Evolutionary conservation across 2,329 filamentous ascomycete species (phyloP).

Genomic region (Dothideomycetes sp.): DNA sequence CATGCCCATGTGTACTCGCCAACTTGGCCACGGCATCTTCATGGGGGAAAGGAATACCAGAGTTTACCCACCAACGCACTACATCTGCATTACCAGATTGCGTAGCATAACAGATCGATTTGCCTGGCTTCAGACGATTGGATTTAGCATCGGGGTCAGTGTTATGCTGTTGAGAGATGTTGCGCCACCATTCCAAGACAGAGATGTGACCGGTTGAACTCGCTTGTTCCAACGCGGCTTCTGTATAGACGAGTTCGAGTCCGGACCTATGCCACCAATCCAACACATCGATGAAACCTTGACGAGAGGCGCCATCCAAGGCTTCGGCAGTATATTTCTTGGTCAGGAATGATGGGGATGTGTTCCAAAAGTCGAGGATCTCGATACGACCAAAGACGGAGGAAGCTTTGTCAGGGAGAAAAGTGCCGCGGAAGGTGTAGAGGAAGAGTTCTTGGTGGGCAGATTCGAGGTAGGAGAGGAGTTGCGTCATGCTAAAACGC

Average conservation of each 20-base stretch:
- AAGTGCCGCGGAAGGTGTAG: slow-evolving; percentile 71
- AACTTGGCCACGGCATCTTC: slow-evolving; percentile 76
- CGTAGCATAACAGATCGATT: slow-evolving; percentile 72
- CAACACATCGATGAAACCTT: slow-evolving; percentile 74
- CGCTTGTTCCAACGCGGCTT: slow-evolving; percentile 78
- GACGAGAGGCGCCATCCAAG: slow-evolving; percentile 76
- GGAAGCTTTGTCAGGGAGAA: slow-evolving; percentile 80
- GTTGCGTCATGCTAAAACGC: slow-evolving; percentile 74
- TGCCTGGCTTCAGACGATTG: slow-evolving; percentile 66
- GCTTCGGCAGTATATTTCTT: slow-evolving; percentile 82
- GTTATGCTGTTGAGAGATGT: slow-evolving; percentile 27
- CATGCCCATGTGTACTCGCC: slow-evolving; percentile 75
- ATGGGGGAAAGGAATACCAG: slow-evolving; percentile 68
- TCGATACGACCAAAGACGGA: slow-evolving; percentile 75
- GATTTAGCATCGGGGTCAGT: slow-evolving; percentile 21
- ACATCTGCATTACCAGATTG: slow-evolving; percentile 71
- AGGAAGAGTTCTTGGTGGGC: slow-evolving; percentile 68
- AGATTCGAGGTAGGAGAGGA: slow-evolving; percentile 63
- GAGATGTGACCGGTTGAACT: slow-evolving; percentile 74
- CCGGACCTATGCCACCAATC: slow-evolving; percentile 87
- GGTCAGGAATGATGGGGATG: slow-evolving; percentile 69
- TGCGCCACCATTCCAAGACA: slow-evolving; percentile 90
- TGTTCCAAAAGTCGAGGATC: slow-evolving; percentile 86
- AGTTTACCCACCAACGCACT: slow-evolving; percentile 80
- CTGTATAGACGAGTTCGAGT: slow-evolving; percentile 73